Percentiles rank a stretch among this genome's conserved stretches.
These are phyloP conservation scores for Chytridium lagenaria DNA, from an alignment of 371 early-diverging fungal species.

Conservation along the genomic window DNA sequence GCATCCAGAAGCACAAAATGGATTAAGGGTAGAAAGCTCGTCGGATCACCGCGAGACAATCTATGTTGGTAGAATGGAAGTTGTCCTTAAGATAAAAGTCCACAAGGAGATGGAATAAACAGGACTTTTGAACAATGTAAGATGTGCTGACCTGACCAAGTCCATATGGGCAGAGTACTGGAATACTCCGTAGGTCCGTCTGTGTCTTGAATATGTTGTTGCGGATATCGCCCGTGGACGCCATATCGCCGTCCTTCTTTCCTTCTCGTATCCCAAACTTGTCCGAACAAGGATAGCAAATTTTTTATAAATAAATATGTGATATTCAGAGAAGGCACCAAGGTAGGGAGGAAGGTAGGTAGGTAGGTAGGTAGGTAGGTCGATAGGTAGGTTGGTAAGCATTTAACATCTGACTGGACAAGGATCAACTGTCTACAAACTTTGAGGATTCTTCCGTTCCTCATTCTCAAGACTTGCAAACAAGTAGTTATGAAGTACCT, in stretches of 20 bases:
- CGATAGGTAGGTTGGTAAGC: no score
- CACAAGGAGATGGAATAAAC: neutral
- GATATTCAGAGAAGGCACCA: no score
- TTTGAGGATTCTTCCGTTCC: no score
- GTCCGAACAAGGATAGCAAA: no score
- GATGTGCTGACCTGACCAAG: conserved; percentile 32
- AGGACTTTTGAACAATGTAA: neutral
- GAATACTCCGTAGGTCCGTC: conserved; percentile 38
- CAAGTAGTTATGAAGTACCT: no score
- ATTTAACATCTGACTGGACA: no score
- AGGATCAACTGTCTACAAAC: no score
- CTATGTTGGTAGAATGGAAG: neutral
- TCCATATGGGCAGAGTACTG: conserved; percentile 41
- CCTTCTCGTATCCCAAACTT: no score
- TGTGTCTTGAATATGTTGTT: conserved; percentile 49
- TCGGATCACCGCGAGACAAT: conserved; percentile 46
- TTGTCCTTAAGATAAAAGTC: neutral
- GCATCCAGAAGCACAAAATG: conserved; percentile 55
- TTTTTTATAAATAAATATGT: no score
- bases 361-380: no score
- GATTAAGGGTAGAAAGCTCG: conserved; percentile 54
- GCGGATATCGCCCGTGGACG: conserved; percentile 46
- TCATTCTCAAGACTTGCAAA: no score
- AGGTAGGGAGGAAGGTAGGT: no score
- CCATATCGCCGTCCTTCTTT: neutral